These are phyloP conservation scores for Lantana camara DNA, from an alignment of 257 asterid genomes.

Conservation along the genomic window DNA sequence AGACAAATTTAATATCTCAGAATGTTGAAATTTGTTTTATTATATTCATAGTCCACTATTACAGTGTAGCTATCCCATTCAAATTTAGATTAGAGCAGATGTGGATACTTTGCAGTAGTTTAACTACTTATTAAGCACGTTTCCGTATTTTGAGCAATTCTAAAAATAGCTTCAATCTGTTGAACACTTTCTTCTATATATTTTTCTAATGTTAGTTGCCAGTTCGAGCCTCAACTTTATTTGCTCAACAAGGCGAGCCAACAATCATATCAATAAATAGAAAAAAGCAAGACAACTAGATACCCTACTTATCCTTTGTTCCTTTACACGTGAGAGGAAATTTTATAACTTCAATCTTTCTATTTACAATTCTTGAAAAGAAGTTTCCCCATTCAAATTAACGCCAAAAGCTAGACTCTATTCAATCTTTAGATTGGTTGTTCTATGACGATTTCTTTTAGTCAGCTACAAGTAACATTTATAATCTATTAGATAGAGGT, in stretches of 20 bases:
- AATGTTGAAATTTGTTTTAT: background rate
- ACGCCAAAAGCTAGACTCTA: slow-evolving; percentile 6
- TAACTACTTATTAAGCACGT: background rate
- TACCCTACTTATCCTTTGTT: no score
- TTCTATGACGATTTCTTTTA: slow-evolving; percentile 1
- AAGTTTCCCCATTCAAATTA: background rate
- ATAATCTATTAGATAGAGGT: background rate
- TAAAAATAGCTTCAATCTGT: slow-evolving; percentile 5
- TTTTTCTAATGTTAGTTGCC: no score
- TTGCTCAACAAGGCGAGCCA: slow-evolving; percentile 7
- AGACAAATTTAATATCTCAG: background rate
- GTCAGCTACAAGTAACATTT: slow-evolving; percentile 11
- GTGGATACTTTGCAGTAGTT: background rate
- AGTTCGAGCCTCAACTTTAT: no score
- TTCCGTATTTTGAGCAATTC: background rate
- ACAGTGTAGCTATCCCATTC: background rate
- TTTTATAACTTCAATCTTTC: no score
- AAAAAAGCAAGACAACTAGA: no score
- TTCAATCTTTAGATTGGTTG: background rate
- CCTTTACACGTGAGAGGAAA: no score
- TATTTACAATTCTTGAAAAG: background rate
- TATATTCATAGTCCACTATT: background rate
- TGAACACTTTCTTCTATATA: no score
- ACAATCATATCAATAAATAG: background rate
- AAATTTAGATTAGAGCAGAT: background rate